phyloP scores from a whole-genome alignment of 2,329 filamentous ascomycete species.

The Torrubiella hemipterigena region DNA sequence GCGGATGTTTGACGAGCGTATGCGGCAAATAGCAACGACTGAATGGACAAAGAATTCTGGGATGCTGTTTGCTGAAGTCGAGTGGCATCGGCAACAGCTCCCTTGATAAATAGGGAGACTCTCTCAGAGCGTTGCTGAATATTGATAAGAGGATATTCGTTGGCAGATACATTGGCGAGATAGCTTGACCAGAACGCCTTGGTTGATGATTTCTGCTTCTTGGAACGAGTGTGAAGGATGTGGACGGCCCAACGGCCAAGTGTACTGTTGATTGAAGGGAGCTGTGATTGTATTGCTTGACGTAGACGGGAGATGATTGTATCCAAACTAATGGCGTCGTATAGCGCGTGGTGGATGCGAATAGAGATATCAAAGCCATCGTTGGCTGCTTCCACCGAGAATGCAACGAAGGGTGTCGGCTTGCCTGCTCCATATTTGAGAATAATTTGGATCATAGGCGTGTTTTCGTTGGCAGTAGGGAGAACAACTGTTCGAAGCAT shows the following conservation, averaged over 20 bases:
- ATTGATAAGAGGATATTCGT: too few species aligned
- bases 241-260: too few species aligned
- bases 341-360: conserved; percentile 73
- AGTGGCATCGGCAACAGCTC: neutral
- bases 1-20: conserved; percentile 39
- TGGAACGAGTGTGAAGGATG: conserved; percentile 3
- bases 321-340: conserved; percentile 72
- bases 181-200: conserved; percentile 30
- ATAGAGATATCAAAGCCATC: conserved; percentile 30
- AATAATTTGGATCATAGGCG: conserved; percentile 54
- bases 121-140: too few species aligned
- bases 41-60: neutral
- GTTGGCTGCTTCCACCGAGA: conserved; percentile 9
- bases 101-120: conserved; percentile 14
- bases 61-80: neutral
- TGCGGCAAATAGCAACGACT: conserved; percentile 57
- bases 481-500: conserved; percentile 61
- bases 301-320: too few species aligned
- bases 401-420: conserved; percentile 12
- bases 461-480: conserved; percentile 27
- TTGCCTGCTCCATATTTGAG: conserved; percentile 15
- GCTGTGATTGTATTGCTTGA: too few species aligned
- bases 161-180: too few species aligned
- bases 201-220: conserved; percentile 5
- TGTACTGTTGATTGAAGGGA: too few species aligned